Conservation (phyloP, 2,329 filamentous ascomycete species). For the Alternaria infectoria region DNA sequence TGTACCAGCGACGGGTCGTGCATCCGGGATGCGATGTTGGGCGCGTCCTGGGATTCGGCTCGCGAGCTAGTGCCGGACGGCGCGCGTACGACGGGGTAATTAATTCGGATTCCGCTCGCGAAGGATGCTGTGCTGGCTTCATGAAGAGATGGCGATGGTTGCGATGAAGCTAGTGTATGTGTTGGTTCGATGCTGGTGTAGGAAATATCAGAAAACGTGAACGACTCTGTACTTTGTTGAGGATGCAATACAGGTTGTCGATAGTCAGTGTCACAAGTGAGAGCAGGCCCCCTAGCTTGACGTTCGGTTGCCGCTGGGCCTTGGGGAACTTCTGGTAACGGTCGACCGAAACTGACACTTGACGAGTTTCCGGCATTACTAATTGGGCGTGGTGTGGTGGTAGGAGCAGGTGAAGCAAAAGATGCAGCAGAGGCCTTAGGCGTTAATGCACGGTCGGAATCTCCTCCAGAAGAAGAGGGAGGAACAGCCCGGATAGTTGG, state of each 20-base stretch:
- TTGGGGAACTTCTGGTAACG: constrained; percentile 32
- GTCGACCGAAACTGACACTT: constrained; percentile 32
- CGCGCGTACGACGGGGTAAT: constrained; percentile 46
- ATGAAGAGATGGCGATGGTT: constrained; percentile 43
- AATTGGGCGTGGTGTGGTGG: constrained; percentile 29
- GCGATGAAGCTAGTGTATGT: constrained; percentile 27
- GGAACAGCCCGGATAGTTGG: constrained; percentile 48
- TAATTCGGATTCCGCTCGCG: constrained; percentile 43
- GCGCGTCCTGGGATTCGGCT: constrained; percentile 42
- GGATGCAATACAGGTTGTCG: constrained; percentile 34
- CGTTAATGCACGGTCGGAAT: constrained; percentile 45
- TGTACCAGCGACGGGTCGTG: constrained; percentile 44
- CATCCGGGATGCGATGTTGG: constrained; percentile 49
- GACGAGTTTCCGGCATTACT: constrained; percentile 39
- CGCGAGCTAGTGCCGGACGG: constrained; percentile 46
- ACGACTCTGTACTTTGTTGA: constrained; percentile 42
- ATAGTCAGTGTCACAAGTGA: constrained; percentile 38
- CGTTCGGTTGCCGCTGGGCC: constrained; percentile 35
- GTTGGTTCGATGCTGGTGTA: constrained; percentile 43
- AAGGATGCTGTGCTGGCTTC: constrained; percentile 43
- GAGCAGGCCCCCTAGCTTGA: constrained; percentile 41
- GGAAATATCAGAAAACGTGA: constrained; percentile 46
- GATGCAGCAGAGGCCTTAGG: constrained; percentile 45
- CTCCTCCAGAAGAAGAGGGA: constrained; percentile 44
- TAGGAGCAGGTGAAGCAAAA: constrained; percentile 40